Evolutionary conservation across 139 green algal genomes (phyloP).

Genomic region (Chlamydomonas schloesseri): DNA sequence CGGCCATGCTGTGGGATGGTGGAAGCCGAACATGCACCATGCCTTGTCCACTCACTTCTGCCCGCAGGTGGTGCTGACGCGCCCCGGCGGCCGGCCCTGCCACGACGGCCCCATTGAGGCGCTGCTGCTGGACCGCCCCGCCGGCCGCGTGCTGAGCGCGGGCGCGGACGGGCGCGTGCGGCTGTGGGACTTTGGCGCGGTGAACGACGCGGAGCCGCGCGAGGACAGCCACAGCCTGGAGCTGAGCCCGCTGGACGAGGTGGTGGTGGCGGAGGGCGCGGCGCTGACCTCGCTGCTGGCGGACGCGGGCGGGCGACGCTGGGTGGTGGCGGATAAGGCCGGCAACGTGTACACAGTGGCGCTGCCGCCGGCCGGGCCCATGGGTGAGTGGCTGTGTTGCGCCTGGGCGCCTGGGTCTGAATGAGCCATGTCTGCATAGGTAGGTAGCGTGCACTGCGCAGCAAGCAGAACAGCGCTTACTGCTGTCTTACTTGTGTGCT

Average conservation of each 20-base stretch:
- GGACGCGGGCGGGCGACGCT: constrained; percentile 62
- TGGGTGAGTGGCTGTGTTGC: constrained; percentile 20
- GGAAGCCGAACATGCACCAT: too few species aligned
- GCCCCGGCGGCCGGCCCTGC: constrained; percentile 63
- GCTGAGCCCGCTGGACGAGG: constrained; percentile 45
- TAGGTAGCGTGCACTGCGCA: too few species aligned
- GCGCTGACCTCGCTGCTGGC: constrained; percentile 61
- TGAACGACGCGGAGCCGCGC: constrained; percentile 40
- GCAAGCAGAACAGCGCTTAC: too few species aligned
- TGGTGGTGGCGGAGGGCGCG: constrained; percentile 47
- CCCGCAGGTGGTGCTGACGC: constrained; percentile 61
- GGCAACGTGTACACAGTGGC: constrained; percentile 63
- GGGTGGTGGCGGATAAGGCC: constrained; percentile 68
- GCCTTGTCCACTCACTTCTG: too few species aligned
- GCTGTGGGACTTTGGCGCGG: constrained; percentile 72
- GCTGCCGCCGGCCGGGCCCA: constrained; percentile 24
- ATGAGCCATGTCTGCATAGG: too few species aligned
- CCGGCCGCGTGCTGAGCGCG: constrained; percentile 69
- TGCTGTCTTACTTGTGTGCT: too few species aligned
- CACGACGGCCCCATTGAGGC: constrained; percentile 78
- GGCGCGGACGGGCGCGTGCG: constrained; percentile 80
- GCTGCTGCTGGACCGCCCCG: constrained; percentile 65
- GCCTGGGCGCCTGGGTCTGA: too few species aligned
- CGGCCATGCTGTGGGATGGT: background rate
- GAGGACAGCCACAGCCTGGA: constrained; percentile 41